These are phyloP conservation scores for Alternaria dauci DNA, from an alignment of 2,329 filamentous ascomycete genomes.

Conservation along the genomic window DNA sequence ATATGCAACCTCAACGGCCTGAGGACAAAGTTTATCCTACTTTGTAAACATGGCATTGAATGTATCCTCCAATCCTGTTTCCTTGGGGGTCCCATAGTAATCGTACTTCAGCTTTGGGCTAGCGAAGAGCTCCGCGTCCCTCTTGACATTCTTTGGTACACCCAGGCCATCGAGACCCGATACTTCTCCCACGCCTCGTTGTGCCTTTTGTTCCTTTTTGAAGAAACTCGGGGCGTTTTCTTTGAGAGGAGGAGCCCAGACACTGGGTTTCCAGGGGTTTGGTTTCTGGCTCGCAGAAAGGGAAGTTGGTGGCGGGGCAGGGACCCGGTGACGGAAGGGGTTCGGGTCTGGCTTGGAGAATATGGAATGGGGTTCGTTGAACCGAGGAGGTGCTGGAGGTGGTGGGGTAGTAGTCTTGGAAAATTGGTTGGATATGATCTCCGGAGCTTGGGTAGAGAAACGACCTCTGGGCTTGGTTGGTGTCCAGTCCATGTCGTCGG, in stretches of 20 bases:
- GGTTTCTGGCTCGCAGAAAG: slow-evolving; percentile 63
- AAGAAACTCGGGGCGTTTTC: slow-evolving; percentile 64
- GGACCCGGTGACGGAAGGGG: slow-evolving; percentile 75
- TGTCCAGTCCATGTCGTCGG: slow-evolving; percentile 78
- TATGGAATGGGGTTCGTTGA: slow-evolving; percentile 29
- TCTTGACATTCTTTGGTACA: slow-evolving; percentile 39
- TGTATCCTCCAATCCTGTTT: slow-evolving; percentile 44
- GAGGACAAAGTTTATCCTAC: slow-evolving; percentile 11
- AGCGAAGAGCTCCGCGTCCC: slow-evolving; percentile 42
- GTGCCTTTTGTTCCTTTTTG: slow-evolving; percentile 42
- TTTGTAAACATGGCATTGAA: slow-evolving; percentile 46
- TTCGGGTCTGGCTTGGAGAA: slow-evolving; percentile 50
- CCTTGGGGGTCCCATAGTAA: slow-evolving; percentile 39
- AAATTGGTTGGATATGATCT: slow-evolving; percentile 32
- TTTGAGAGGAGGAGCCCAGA: slow-evolving; percentile 60
- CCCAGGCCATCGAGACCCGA: slow-evolving; percentile 33
- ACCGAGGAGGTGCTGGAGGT: slow-evolving; percentile 15
- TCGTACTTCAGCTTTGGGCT: slow-evolving; percentile 48
- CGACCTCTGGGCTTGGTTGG: slow-evolving; percentile 56
- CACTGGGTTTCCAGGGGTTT: slow-evolving; percentile 64
- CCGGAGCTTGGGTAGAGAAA: slow-evolving; percentile 50
- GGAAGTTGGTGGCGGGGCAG: slow-evolving; percentile 68
- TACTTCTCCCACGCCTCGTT: slow-evolving; percentile 20
- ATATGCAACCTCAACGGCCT: neutral
- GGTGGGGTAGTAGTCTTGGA: slow-evolving; percentile 13